A percentile compares a stretch with the other conserved stretches of the same genome.
phyloP scores from a whole-genome alignment of 495 filamentous ascomycete genomes.

The Penicillium nucicola region DNA sequence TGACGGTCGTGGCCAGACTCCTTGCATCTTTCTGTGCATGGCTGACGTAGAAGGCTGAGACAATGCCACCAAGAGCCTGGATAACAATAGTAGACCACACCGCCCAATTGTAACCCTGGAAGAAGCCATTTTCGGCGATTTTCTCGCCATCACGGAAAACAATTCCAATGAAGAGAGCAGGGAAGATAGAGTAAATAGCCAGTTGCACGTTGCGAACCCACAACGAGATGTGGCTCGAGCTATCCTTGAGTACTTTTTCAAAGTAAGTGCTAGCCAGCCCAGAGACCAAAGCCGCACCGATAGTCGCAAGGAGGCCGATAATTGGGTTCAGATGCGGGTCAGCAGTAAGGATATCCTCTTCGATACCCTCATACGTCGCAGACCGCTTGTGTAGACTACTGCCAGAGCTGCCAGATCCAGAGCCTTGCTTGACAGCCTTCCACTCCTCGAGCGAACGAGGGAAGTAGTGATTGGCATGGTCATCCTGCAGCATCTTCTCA shows the following conservation, averaged over 20 bases:
- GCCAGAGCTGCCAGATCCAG: constrained; percentile 14
- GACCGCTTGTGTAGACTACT: constrained; percentile 62
- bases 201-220: constrained; percentile 96
- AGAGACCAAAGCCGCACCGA: constrained; percentile 73
- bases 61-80: constrained; percentile 79
- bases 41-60: constrained; percentile 80
- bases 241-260: constrained; percentile 90
- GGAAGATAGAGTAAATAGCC: constrained; percentile 86
- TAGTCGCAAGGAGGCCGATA: constrained; percentile 73
- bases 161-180: constrained; percentile 81
- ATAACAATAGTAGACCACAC: constrained; percentile 83
- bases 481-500: constrained; percentile 53
- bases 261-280: constrained; percentile 88
- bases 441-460: constrained; percentile 66
- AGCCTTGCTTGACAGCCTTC: constrained; percentile 41
- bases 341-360: constrained; percentile 67
- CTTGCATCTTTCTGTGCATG: constrained; percentile 68
- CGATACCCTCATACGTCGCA: constrained; percentile 92
- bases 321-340: constrained; percentile 68
- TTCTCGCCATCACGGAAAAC: constrained; percentile 80
- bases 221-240: constrained; percentile 62
- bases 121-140: constrained; percentile 81
- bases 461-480: constrained; percentile 54
- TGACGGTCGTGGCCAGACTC: constrained; percentile 88
- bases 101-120: constrained; percentile 86